Evolutionary conservation across 345 rosid species (phyloP).

Genomic region (Corchorus olitorius): DNA sequence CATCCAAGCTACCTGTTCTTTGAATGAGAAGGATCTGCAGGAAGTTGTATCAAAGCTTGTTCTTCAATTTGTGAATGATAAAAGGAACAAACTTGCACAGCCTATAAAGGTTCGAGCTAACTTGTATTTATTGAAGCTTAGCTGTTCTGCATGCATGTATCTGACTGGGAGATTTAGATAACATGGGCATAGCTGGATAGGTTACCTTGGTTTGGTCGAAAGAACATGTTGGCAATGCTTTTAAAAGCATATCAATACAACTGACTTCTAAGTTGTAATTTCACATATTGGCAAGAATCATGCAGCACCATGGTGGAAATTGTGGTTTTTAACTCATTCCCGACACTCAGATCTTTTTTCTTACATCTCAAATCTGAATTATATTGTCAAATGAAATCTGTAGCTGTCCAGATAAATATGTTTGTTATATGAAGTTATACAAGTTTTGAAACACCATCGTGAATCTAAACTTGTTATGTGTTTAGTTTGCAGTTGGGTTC

Average conservation of each 20-base stretch:
- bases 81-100: constrained; percentile 38
- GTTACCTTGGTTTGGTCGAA: not conserved
- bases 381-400: not conserved
- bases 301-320: not conserved
- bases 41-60: constrained; percentile 77
- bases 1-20: constrained; percentile 79
- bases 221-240: not conserved
- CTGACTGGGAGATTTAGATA: not conserved
- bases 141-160: not conserved
- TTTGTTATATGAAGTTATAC: not conserved
- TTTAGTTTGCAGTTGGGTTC: constrained; percentile 89
- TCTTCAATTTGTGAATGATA: constrained; percentile 54
- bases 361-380: not conserved
- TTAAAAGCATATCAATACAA: not conserved
- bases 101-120: constrained; percentile 63
- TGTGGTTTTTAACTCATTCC: not conserved
- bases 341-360: not conserved
- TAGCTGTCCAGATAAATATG: not conserved
- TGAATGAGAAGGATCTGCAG: constrained; percentile 72
- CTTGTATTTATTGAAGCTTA: not conserved
- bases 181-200: not conserved
- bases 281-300: constrained; percentile 1
- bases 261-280: not conserved
- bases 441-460: not conserved
- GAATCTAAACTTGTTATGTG: not conserved